These are phyloP conservation scores for Arthrobotrys conoides DNA, from an alignment of 2,329 filamentous ascomycete species.

Conservation along the genomic window DNA sequence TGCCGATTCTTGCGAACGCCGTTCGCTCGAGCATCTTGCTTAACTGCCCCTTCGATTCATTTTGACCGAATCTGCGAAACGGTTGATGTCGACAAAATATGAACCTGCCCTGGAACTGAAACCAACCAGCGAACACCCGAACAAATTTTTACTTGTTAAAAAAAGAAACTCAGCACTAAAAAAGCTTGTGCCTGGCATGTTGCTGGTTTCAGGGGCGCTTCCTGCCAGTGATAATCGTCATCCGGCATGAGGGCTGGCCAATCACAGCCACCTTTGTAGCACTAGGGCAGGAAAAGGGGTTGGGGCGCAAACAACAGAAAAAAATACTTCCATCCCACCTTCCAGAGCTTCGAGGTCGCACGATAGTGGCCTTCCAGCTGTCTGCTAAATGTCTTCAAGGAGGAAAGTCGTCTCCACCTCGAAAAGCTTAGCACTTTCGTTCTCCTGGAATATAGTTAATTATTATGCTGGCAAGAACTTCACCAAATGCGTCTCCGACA, in stretches of 20 bases:
- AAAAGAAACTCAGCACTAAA: constrained; percentile 29
- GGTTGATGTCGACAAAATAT: constrained; percentile 53
- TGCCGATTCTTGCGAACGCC: background rate
- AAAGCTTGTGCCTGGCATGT: constrained; percentile 33
- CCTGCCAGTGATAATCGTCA: constrained; percentile 45
- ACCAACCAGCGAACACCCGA: constrained; percentile 41
- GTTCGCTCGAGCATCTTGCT: constrained; percentile 31
- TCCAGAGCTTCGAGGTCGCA: constrained; percentile 6
- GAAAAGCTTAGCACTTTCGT: constrained; percentile 40
- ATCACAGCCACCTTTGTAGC: constrained; percentile 48
- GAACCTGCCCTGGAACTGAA: constrained; percentile 48
- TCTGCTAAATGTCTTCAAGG: constrained; percentile 4
- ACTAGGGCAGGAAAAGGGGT: constrained; percentile 49
- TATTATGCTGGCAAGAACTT: constrained; percentile 1
- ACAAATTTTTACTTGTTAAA: constrained; percentile 34
- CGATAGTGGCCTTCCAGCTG: constrained; percentile 16
- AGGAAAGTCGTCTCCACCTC: constrained; percentile 31
- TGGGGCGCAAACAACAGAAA: constrained; percentile 28
- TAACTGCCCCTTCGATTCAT: constrained; percentile 51
- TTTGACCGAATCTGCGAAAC: constrained; percentile 47
- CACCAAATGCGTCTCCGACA: constrained; percentile 20
- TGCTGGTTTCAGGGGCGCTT: constrained; percentile 52
- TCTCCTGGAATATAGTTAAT: background rate
- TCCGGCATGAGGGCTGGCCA: constrained; percentile 42
- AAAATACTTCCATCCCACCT: constrained; percentile 25